Conservation (phyloP, 352 stramenopile genomes). For the Hyaloperonospora brassicae region DNA sequence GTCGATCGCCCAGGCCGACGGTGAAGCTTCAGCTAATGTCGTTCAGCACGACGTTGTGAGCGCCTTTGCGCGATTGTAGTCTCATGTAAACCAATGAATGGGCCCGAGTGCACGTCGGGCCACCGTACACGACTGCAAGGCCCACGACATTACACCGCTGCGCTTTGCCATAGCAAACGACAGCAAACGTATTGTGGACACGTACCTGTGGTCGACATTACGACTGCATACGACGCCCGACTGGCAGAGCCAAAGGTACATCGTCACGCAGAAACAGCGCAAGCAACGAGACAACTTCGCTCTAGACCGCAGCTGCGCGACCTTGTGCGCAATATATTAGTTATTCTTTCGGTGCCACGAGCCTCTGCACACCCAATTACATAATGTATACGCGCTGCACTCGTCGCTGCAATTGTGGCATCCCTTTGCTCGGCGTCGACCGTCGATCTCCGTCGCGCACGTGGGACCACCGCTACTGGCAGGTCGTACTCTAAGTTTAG, state of each 20-base stretch:
- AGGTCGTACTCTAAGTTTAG: conserved; percentile 31
- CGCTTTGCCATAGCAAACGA: conserved; percentile 94
- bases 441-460: conserved; percentile 3
- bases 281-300: conserved; percentile 16
- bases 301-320: conserved; percentile 16
- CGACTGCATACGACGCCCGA: conserved; percentile 93
- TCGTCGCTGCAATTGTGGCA: too few relatives aligned
- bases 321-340: conserved; percentile 20
- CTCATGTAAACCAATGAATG: too few relatives aligned
- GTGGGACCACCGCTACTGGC: conserved; percentile 13
- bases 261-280: conserved; percentile 2
- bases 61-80: too few relatives aligned
- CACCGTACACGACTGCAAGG: conserved; percentile 90
- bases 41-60: too few relatives aligned
- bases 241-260: conserved; percentile 23
- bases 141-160: conserved; percentile 87
- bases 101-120: conserved; percentile 62
- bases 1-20: too few relatives aligned
- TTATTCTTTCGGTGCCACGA: conserved; percentile 15
- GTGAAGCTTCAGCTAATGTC: too few relatives aligned
- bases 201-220: too few relatives aligned
- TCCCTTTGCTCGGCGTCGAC: conserved; percentile 7
- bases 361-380: conserved; percentile 23
- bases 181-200: conserved; percentile 74
- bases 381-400: conserved; percentile 29